phyloP scores from a whole-genome alignment of 495 filamentous ascomycete genomes.

The Rhypophila decipiens region DNA sequence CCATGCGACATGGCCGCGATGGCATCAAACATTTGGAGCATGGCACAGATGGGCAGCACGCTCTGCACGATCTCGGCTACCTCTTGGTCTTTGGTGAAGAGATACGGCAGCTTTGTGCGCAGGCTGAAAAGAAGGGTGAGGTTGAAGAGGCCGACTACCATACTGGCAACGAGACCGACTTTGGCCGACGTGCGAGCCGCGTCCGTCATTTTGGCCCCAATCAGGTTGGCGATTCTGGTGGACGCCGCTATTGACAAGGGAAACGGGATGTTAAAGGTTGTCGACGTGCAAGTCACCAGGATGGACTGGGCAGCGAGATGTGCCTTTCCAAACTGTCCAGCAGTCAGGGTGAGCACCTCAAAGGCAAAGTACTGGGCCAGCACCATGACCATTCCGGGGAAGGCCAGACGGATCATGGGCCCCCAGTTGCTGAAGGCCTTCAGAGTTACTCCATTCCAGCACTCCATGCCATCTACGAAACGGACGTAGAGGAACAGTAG shows the following conservation, averaged over 20 bases:
- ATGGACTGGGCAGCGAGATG: slow-evolving; percentile 53
- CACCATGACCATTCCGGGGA: slow-evolving; percentile 79
- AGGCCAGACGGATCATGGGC: slow-evolving; percentile 73
- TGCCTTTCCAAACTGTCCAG: slow-evolving; percentile 59
- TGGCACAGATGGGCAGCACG: slow-evolving; percentile 65
- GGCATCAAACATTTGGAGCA: slow-evolving; percentile 74
- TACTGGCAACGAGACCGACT: slow-evolving; percentile 33
- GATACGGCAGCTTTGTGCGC: slow-evolving; percentile 55
- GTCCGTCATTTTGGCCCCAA: slow-evolving; percentile 55
- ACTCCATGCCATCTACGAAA: slow-evolving; percentile 68
- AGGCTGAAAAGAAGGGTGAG: slow-evolving; percentile 48
- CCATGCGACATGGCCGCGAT: slow-evolving; percentile 69
- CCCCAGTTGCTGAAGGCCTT: slow-evolving; percentile 72
- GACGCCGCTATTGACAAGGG: slow-evolving; percentile 48
- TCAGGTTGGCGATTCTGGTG: slow-evolving; percentile 51
- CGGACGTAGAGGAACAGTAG: slow-evolving; percentile 68
- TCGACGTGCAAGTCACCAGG: slow-evolving; percentile 37
- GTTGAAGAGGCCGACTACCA: slow-evolving; percentile 65
- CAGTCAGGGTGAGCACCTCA: slow-evolving; percentile 61
- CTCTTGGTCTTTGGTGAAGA: slow-evolving; percentile 69
- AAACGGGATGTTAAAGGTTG: slow-evolving; percentile 51
- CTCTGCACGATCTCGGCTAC: slow-evolving; percentile 62
- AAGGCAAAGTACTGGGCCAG: slow-evolving; percentile 76
- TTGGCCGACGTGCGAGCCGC: slow-evolving; percentile 57
- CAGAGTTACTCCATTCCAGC: slow-evolving; percentile 77